Base-by-base conservation (phyloP, 208 protist species). In the Crithidia expoeki region DNA sequence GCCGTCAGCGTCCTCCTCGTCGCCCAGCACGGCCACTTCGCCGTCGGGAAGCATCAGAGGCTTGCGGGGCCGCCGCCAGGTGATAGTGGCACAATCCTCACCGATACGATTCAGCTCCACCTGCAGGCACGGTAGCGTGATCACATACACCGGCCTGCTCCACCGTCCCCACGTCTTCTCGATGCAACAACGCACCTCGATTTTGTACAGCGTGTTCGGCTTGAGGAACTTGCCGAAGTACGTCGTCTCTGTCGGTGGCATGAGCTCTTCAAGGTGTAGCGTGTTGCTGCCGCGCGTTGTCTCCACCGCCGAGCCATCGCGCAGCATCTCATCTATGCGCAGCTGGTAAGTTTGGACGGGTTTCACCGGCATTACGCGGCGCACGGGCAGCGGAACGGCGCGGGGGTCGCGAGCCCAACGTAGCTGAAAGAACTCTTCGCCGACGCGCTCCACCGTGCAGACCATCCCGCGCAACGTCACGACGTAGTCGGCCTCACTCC, bases 151-250 rank as follows among this genome's bases (percentile, higher is more conserved):
- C 17, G 77, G 76, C 42, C 71, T 61, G 63, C 87, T 95, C 92
- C 94, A 97, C 36, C 74, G 85, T n/a, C 93, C 90, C 92, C 94
- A 96, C 33, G 82, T 76, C 68, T 88, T 85, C 62, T 94, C 85
- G 14, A 92, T 84, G 74, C 89, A 91, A 64, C 80, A 90, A 11
- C 94, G 89, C 36, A 96, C 84, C 52, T 87, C 75, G 4, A 96
- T 84, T 33, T 81, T 81, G 76, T 95, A 97, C 9, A 93, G 70
- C 32, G 80, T 82, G 74, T 92, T 89, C 21, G 91, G 90, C 56
- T 78, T 58, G 53, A 95, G 72, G 11, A 75, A 56, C 47, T 83
- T 76, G 40, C 79, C 86, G 40, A 68, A 76, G 76, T 89, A 96
- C 25, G 56, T 78, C 11, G 58, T 61, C 46, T 67, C 80, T 25